Evolutionary conservation across 2,329 filamentous ascomycete species (phyloP), one percentile per base, ranked within the genome.

Genomic region (Coniochaeta sp.): DNA sequence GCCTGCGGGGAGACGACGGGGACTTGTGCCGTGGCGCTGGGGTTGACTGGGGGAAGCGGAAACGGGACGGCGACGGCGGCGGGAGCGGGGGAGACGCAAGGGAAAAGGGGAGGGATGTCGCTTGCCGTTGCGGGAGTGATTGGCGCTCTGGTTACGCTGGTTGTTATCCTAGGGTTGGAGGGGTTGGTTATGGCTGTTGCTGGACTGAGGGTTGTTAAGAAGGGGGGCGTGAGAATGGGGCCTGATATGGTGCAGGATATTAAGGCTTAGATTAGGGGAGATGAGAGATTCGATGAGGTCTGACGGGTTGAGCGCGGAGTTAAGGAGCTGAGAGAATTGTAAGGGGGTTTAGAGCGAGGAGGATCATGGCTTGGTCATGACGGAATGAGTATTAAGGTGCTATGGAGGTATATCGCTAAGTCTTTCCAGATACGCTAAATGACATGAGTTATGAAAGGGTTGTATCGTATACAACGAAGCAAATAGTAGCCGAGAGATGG

Each of bases 91-190:
- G 13, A 31, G 31, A 28, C 60, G 22, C 61, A 62, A 14, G 26
- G 26, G n/a, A n/a, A n/a, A 2, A n/a, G 18, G 27, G 54, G 58
- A 16, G 77, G 79, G 8, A 74, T 95, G 26, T 86, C 85, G 49
- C 81, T 76, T 32, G 77, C 81, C 6, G 82, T 91, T n/a, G 89
- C 88, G 0, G 89, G 90, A 49, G 89, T 92, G 5, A 91, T 95
- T 49, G 85, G 89, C 42, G 88, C 90, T 40, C 67, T 91, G 57
- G 74, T 87, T 32, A 79, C 78, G 0, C 66, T 82, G 5, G 70
- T 71, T 9, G 74, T 78, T 10, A 68, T 81, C 14, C 65, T 78
- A 35, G 71, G 67, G 12, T 32, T 75, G 16, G 68, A 77, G 63
- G 71, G 64, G 9, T 61, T 75, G 13, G 61, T 76, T 40, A 65